Base-by-base conservation (phyloP, 169 alveolate species). In the Cyclospora cayetanensis region DNA sequence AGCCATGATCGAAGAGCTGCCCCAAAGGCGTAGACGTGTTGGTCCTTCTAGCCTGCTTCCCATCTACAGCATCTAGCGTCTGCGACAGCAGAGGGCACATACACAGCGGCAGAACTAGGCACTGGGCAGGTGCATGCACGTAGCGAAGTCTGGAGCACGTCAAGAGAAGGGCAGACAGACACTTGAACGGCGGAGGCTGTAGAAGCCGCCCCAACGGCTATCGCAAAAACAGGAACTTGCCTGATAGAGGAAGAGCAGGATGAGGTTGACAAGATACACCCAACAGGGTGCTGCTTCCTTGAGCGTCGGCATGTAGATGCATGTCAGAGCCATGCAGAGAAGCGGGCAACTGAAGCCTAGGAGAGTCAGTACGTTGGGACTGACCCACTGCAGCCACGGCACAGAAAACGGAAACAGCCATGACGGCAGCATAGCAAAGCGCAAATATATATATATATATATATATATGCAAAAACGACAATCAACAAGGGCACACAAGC, bases 21-120 rank as follows among this genome's bases (percentile, higher is more conserved):
- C 98, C 98, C 63, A 96, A 92, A 4, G 98, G 97, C 35, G 96
- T 92, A 37, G 97, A 91, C 50, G 97, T 94, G 39, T 91, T 91
- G 5, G 98, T 96, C 70, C 96, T 86, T 63, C 98, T 77, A 55
- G 98, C 98, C 65, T 97, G 97, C 94, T 97, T 97, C 35, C 98
- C 98, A 90, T 97, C 98, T 11, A 97, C 86, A 4, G 98, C 97
- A 93, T 97, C 98, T 31, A 96, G 93, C 22, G 98, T 96, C 95
- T 96, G 95, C 29, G 60, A 35, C 37, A 29, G 74, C 34, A 25
- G n/a, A 18, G 41, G 9, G 55, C 84, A 72, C 60, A 18, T 50
- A 50, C 60, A 50, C 60, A 9, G 9, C 25, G 18, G 60, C 60
- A 9, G 9, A 9, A 11, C 18, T 11, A 18, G 9, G 60, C 9